Evolutionary conservation across 208 protist species (phyloP).

Genomic region (Crithidia fasciculata): DNA sequence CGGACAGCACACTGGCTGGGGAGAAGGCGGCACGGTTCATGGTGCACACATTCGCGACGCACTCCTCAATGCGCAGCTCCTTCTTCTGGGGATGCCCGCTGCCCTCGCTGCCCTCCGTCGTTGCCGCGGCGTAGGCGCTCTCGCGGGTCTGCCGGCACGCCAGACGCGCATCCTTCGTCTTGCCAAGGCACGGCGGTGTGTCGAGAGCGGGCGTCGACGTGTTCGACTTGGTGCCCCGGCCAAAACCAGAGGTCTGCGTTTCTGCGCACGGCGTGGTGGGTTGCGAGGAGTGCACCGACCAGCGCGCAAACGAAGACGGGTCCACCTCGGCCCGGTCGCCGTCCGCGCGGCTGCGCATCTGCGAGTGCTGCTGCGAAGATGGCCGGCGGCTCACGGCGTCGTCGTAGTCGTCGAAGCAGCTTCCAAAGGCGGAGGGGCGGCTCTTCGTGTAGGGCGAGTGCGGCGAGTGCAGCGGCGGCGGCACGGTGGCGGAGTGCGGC

Average conservation of each 20-base stretch:
- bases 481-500: background rate
- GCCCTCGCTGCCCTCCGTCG: conserved; percentile 6
- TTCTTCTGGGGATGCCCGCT: conserved; percentile 26
- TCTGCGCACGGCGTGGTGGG: conserved; percentile 19
- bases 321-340: conserved; percentile 3
- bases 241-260: background rate
- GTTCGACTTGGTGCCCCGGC: conserved; percentile 1
- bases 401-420: conserved; percentile 16
- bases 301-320: conserved; percentile 3
- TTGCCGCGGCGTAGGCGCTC: conserved; percentile 14
- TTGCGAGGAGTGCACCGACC: conserved; percentile 8
- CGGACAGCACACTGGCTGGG: conserved; percentile 11
- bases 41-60: background rate
- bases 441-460: conserved; percentile 22
- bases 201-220: conserved; percentile 7
- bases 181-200: conserved; percentile 12
- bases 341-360: background rate
- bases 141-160: conserved; percentile 30
- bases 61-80: conserved; percentile 28
- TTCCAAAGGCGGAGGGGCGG: conserved; percentile 3
- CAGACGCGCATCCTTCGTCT: conserved; percentile 28
- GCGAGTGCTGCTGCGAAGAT: background rate
- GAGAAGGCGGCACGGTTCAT: conserved; percentile 11
- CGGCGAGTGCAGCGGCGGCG: conserved; percentile 19
- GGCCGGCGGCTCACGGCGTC: background rate